Evolutionary conservation across 371 early-diverging fungal species (phyloP), one percentile per base, ranked within the genome.

Genomic region (Saksenaea vasiformis): DNA sequence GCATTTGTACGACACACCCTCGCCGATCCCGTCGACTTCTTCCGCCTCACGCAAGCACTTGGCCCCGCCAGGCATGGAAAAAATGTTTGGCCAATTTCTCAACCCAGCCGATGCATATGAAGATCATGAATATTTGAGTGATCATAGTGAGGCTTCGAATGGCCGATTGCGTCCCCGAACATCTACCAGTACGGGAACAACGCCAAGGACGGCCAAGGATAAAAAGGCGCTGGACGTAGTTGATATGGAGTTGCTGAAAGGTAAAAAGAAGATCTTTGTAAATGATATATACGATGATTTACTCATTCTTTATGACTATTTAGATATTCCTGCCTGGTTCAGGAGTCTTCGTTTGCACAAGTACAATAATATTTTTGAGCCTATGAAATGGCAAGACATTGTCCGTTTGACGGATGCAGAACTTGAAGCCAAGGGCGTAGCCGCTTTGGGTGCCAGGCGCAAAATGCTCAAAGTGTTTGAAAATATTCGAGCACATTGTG

Each of bases 391-490:
- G 95, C 87, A 86, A 57, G 91, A 93, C 34, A 92, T 97, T 65
- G 87, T 98, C 56, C 87, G 89, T 54, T 72, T 98, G 71, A 80
- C 82, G 11, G 97, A 97, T 61, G 90, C 90, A 31, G 90, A 90
- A 22, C 81, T 98, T 67, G 80, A 85, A 57, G 86, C 85, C 19
- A 88, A 90, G 69, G 98, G 98, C 5, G 96, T 98, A 5, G 85
- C 91, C 9, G 98, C 98, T 34, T 84, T 96, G 64, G 98, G 98
- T 38, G 98, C 98, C 8, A 87, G 98, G 60, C 86, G 95, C 65
- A 98, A 98, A 76, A 91, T 98, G 91, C 79, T 97, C 58, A 96
- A 96, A 74, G 95, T 96, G 31, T 98, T 98, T 83, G 97, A 95
- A 65, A 81, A 87, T 27, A 86, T 98, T 37, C 82, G 83, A 60